Percentiles rank a stretch among this genome's conserved stretches.
phyloP scores from a whole-genome alignment of 108 stramenopile genomes.

The Parmales sp. region DNA sequence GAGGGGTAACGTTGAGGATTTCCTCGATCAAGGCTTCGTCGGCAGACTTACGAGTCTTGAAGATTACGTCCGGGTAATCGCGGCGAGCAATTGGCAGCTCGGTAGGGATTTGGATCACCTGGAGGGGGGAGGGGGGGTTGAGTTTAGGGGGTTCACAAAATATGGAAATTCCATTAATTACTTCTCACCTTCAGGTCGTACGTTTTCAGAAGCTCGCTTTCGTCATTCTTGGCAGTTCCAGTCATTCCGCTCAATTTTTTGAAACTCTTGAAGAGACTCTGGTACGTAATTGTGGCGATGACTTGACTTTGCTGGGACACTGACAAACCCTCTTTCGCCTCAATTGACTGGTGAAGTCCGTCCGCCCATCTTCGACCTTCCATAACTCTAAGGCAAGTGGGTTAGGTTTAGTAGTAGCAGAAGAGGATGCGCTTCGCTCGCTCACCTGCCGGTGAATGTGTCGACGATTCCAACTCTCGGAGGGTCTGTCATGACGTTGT shows the following conservation, averaged over 20 bases:
- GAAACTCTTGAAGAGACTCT: constrained; percentile 62
- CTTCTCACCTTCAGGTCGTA: constrained; percentile 70
- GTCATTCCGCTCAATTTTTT: constrained; percentile 86
- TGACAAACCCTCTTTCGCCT: constrained; percentile 83
- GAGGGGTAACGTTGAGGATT: constrained; percentile 45
- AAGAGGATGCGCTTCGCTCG: no score
- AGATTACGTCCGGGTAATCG: constrained; percentile 86
- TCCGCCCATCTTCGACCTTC: constrained; percentile 90
- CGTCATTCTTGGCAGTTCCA: constrained; percentile 83
- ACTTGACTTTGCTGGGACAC: constrained; percentile 79
- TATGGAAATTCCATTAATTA: no score
- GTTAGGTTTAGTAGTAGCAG: no score
- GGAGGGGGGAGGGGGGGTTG: no score
- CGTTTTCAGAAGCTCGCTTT: constrained; percentile 68
- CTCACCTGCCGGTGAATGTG: constrained; percentile 83
- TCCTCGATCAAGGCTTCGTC: constrained; percentile 71
- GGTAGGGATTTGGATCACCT: constrained; percentile 67
- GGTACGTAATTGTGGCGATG: constrained; percentile 92
- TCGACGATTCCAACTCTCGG: constrained; percentile 77
- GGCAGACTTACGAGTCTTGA: constrained; percentile 77
- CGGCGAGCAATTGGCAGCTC: constrained; percentile 80
- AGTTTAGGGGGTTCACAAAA: no score
- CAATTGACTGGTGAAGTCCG: constrained; percentile 91
- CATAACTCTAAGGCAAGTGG: no score
- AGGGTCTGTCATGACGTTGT: constrained; percentile 54